Evolutionary conservation across 2,329 filamentous ascomycete genomes (phyloP), one percentile per base, ranked within the genome.

Genomic region (Xylariaceae sp.): DNA sequence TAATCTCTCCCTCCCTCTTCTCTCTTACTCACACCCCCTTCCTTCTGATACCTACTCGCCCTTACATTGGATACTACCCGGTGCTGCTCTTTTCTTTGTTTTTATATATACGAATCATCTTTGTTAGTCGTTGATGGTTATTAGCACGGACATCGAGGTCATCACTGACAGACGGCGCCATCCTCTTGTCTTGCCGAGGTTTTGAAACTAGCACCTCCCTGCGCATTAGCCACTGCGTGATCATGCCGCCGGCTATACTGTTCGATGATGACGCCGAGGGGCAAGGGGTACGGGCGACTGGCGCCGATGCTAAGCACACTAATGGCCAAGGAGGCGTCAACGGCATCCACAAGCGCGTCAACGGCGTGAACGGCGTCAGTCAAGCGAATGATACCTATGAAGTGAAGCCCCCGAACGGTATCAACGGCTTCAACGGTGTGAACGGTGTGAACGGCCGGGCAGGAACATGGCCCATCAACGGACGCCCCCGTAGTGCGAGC

Each of bases 241-340:
- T 59, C 51, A 70, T 70, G 68, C 68, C 67, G 51, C 57, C 66
- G 48, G 62, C 54, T 35, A 42, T 62, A 11, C 55, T 64, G 50
- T 50, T 57, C 44, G 55, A 60, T 35, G 60, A 50, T 48, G 52
- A 58, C 17, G 30, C 49, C 50, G 48, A 51, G 13, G 39, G 56
- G 42, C 62, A 60, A 5, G 58, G 53, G 42, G 51, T 30, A 15
- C 62, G 59, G 17, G 53, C 58, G n/a, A 63, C 62, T 23, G 62
- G 60, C 9, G 23, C 37, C 3, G 65, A 68, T 15, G 60, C 52
- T 18, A 58, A 57, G 9, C 34, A 48, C 23, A 62, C 54, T 4
- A 68, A 67, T 47, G 60, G 55, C 45, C 23, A 17, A 6, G 52
- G 30, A 23, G 44, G 62, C 8, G 47, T 44, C 44, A 64, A 62